phyloP scores from a whole-genome alignment of 2,329 filamentous ascomycete species.

The Pseudogymnoascus sp. region DNA sequence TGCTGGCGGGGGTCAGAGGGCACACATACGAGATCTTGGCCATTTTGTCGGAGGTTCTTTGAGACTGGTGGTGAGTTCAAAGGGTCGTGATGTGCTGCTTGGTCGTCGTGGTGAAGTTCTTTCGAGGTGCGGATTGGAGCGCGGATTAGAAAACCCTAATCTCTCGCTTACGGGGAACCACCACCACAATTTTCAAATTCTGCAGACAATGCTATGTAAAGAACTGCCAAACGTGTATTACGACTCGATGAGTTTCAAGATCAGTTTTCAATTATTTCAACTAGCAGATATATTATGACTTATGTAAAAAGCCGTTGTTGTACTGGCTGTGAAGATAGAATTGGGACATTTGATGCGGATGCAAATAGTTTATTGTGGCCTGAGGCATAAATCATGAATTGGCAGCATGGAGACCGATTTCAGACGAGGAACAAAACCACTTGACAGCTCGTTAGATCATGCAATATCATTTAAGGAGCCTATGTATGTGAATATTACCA shows the following conservation, averaged over 20 bases:
- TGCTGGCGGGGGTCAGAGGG: conserved; percentile 14
- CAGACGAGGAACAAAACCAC: not conserved
- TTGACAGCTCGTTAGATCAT: not conserved
- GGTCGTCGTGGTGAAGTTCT: conserved; percentile 16
- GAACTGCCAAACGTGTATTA: not conserved
- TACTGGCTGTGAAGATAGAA: not conserved
- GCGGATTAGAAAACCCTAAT: conserved; percentile 23
- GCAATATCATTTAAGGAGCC: not conserved
- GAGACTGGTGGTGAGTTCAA: conserved; percentile 21
- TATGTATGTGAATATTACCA: not conserved
- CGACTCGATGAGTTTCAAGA: not conserved
- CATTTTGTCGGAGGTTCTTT: conserved; percentile 45
- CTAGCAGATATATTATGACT: not conserved
- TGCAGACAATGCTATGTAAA: not conserved
- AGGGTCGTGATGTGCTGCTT: conserved; percentile 23
- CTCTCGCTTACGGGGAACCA: conserved; percentile 22
- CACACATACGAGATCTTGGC: conserved; percentile 54
- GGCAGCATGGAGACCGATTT: not conserved
- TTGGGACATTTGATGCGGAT: conserved; percentile 2
- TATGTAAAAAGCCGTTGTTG: not conserved
- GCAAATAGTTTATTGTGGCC: not conserved
- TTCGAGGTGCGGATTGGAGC: conserved; percentile 16
- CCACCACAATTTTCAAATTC: conserved; percentile 10
- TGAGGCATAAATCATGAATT: not conserved
- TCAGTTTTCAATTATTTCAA: not conserved